phyloP scores from a whole-genome alignment of 1,284 basidiomycete genomes.

The Cystobasidium pallidum region DNA sequence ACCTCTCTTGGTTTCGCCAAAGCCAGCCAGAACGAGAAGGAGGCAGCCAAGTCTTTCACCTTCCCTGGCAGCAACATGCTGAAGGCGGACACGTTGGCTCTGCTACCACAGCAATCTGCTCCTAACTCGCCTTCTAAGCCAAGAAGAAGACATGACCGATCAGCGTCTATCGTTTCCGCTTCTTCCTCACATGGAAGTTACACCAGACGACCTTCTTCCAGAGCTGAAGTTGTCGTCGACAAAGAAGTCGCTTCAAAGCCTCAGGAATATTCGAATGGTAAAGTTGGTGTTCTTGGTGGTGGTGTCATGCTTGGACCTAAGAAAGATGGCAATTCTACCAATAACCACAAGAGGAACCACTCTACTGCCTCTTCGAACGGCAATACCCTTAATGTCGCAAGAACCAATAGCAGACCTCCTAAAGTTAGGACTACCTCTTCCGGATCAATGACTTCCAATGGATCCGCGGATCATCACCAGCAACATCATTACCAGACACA shows the following conservation, averaged over 20 bases:
- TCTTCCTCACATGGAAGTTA: slow-evolving; percentile 45
- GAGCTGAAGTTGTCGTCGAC: slow-evolving; percentile 29
- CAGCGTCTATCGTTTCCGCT: slow-evolving; percentile 46
- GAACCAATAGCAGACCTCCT: slow-evolving; percentile 1
- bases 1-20: slow-evolving; percentile 20
- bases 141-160: slow-evolving; percentile 24
- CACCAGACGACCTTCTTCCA: slow-evolving; percentile 27
- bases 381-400: background rate
- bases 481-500: background rate
- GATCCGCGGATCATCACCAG: slow-evolving; percentile 4
- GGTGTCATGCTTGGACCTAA: slow-evolving; percentile 54
- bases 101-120: slow-evolving; percentile 1
- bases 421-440: slow-evolving; percentile 32
- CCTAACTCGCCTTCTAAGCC: slow-evolving; percentile 31
- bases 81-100: slow-evolving; percentile 1
- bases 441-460: slow-evolving; percentile 19
- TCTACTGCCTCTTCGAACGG: slow-evolving; percentile 22
- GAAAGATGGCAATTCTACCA: slow-evolving; percentile 16
- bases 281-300: slow-evolving; percentile 55
- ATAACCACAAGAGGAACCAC: slow-evolving; percentile 1
- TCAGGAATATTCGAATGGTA: slow-evolving; percentile 54
- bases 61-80: slow-evolving; percentile 21
- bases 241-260: slow-evolving; percentile 43
- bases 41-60: slow-evolving; percentile 22
- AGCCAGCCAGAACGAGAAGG: slow-evolving; percentile 31